A percentile compares a stretch with the other conserved stretches of the same genome.
These are phyloP conservation scores for Kingdonia uniflora DNA, from an alignment of 164 flowering plant species.

Conservation along the genomic window DNA sequence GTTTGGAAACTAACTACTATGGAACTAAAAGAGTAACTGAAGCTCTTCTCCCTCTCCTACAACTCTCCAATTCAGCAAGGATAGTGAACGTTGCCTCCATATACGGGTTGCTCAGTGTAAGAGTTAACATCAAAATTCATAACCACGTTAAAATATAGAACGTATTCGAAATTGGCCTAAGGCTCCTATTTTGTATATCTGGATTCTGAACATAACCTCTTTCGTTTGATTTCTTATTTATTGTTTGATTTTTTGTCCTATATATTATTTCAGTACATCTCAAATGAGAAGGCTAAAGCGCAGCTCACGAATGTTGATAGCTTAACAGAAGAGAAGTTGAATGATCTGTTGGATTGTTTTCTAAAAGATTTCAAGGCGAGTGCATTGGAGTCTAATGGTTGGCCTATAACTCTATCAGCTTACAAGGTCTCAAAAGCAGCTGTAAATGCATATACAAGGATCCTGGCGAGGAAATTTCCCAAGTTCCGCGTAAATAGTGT, in stretches of 20 bases:
- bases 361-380: conserved; percentile 29
- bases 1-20: conserved; percentile 30
- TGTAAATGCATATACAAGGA: conserved; percentile 19
- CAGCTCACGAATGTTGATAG: conserved; percentile 14
- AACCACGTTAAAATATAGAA: no score
- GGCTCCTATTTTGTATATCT: no score
- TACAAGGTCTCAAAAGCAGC: conserved; percentile 21
- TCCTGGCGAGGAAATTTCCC: conserved; percentile 15
- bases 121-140: no score
- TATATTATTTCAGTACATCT: conserved; percentile 1
- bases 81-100: conserved; percentile 13
- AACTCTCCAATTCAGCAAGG: conserved; percentile 12
- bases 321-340: conserved; percentile 23
- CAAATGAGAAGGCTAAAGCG: conserved; percentile 12
- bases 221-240: no score
- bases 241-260: no score
- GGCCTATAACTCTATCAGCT: conserved; percentile 22
- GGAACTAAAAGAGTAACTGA: conserved; percentile 22
- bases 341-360: conserved; percentile 21
- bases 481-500: conserved; percentile 9
- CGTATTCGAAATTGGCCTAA: no score
- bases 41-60: conserved; percentile 30
- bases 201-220: no score
- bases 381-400: conserved; percentile 23
- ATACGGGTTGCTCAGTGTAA: conserved; percentile 14